Evolutionary conservation across 805 yeast genomes (phyloP), one percentile per base, ranked within the genome.

Genomic region (Candida peoriensis): DNA sequence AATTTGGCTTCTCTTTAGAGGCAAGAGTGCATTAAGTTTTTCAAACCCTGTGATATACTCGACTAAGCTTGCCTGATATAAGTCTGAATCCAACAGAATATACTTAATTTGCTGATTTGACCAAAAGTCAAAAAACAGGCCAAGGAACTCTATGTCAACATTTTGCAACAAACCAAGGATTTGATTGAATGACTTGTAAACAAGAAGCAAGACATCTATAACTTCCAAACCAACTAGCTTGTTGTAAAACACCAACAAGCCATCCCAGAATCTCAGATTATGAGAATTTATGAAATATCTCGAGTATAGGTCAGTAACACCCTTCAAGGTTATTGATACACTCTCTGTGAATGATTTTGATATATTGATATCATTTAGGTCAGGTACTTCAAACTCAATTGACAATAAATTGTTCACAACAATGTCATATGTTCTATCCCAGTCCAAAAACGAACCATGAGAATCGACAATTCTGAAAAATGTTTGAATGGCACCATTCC

Each of bases 401-500:
- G 32, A 20, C 20, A 81, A 58, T n/a, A 80, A 52, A 0, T 71
- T 70, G 1, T 72, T 68, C 7, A 89, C 66, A 2, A 85, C 86
- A 24, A 81, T 68, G 20, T 62, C 54, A 48, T 77, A 79, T 4
- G 89, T 72, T n/a, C 78, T 56, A 19, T 68, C 60, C 96, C 96
- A 88, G 2, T 75, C 71, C 14, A 78, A 62, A 28, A 64, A 62
- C 9, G 57, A 50, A 1, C 85, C 81, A 54, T 82, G 86, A 4
- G 89, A 74, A 34, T 83, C 86, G 40, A 84, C 66, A 20, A 90
- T 79, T 44, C 89, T 75, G 59, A 87, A 86, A 44, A 89, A 78
- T 0, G 96, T 90, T 52, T 88, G 95, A 12, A 87, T 72, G 0
- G 96, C 79, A 2, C 96, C 96, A 48, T 87, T 88, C 41, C 94